Percentiles rank a stretch among this genome's conserved stretches.
These are phyloP conservation scores for Sanguinoderma infundibulare DNA, from an alignment of 1,284 basidiomycete genomes.

Conservation along the genomic window DNA sequence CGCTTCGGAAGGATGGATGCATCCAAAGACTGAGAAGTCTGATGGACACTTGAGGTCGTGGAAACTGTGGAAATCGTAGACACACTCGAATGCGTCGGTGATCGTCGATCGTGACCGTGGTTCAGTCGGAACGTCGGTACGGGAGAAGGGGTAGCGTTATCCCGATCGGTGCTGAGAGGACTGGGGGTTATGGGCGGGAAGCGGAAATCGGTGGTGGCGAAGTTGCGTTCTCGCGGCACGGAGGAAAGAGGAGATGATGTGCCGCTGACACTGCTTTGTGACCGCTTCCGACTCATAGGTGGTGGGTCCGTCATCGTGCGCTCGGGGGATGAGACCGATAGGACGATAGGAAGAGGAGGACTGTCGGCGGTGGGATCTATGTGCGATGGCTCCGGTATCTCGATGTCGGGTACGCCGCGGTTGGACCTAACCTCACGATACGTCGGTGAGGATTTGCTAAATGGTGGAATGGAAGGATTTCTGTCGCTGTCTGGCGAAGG, in stretches of 20 bases:
- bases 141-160: slow-evolving; percentile 8
- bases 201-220: slow-evolving; percentile 48
- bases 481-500: slow-evolving; percentile 6
- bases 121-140: slow-evolving; percentile 26
- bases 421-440: slow-evolving; percentile 46
- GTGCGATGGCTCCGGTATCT: slow-evolving; percentile 37
- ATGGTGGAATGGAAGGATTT: not conserved
- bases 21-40: slow-evolving; percentile 59
- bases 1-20: slow-evolving; percentile 39
- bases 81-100: slow-evolving; percentile 41
- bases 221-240: slow-evolving; percentile 34
- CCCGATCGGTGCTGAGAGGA: slow-evolving; percentile 6
- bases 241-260: slow-evolving; percentile 25
- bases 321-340: slow-evolving; percentile 34
- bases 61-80: slow-evolving; percentile 36
- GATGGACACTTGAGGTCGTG: slow-evolving; percentile 43
- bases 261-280: slow-evolving; percentile 46
- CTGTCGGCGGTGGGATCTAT: slow-evolving; percentile 15
- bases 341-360: slow-evolving; percentile 29
- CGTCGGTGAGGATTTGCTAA: slow-evolving; percentile 22
- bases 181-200: slow-evolving; percentile 40
- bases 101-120: slow-evolving; percentile 32
- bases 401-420: slow-evolving; percentile 45
- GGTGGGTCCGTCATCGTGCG: slow-evolving; percentile 24
- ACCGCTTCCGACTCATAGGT: slow-evolving; percentile 42